These are phyloP conservation scores for Elaphomyces granulatus DNA, from an alignment of 495 filamentous ascomycete species.

Conservation along the genomic window DNA sequence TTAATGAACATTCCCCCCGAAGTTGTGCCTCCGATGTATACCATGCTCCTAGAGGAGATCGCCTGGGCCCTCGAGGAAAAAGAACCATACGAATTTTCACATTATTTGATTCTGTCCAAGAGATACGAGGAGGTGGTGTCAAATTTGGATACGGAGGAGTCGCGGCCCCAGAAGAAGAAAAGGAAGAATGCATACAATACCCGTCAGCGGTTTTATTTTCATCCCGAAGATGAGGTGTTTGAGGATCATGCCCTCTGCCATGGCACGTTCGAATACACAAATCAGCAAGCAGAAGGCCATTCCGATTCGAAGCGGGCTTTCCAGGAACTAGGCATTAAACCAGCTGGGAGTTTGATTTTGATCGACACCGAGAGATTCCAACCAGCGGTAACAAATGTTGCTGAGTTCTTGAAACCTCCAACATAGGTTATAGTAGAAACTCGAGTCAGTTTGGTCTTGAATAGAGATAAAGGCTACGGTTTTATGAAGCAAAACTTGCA, in stretches of 20 bases:
- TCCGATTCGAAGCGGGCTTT: conserved; percentile 90
- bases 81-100: conserved; percentile 85
- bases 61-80: conserved; percentile 76
- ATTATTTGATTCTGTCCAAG: conserved; percentile 84
- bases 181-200: conserved; percentile 40
- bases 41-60: conserved; percentile 87
- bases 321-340: conserved; percentile 79
- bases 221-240: conserved; percentile 90
- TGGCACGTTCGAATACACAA: conserved; percentile 60
- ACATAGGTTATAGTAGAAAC: no score
- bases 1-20: conserved; percentile 91
- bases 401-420: conserved; percentile 47
- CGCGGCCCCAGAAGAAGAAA: conserved; percentile 61
- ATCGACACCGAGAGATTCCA: conserved; percentile 57
- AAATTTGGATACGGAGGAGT: conserved; percentile 53
- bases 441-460: no score
- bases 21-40: conserved; percentile 90
- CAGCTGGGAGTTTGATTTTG: conserved; percentile 65
- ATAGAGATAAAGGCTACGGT: no score
- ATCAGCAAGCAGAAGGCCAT: conserved; percentile 57
- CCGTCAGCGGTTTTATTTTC: conserved; percentile 66
- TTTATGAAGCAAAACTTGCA: no score
- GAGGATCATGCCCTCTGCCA: conserved; percentile 52
- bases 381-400: conserved; percentile 52
- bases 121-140: conserved; percentile 81